Evolutionary conservation across 495 filamentous ascomycete genomes (phyloP).

Genomic region (Rusavskia elegans): DNA sequence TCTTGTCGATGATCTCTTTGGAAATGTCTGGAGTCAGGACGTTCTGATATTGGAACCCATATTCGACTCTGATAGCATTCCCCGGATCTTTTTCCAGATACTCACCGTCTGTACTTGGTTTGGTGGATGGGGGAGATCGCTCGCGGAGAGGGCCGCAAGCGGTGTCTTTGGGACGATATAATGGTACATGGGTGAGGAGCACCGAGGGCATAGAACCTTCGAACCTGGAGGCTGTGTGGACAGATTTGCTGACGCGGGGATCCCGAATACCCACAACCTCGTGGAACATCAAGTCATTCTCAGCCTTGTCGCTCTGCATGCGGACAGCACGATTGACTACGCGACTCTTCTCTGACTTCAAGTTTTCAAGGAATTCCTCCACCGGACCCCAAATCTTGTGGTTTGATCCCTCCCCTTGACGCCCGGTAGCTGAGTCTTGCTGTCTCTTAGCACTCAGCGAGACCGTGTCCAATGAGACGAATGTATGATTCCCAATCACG

Average conservation of each 20-base stretch:
- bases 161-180: constrained; percentile 65
- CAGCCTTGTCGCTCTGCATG: constrained; percentile 24
- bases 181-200: constrained; percentile 77
- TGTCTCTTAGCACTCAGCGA: constrained; percentile 63
- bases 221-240: background rate
- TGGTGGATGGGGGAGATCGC: constrained; percentile 52
- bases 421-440: constrained; percentile 30
- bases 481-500: constrained; percentile 86
- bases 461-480: constrained; percentile 78
- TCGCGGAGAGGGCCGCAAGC: constrained; percentile 87
- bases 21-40: constrained; percentile 66
- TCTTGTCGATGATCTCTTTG: constrained; percentile 47
- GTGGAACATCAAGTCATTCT: constrained; percentile 33
- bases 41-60: constrained; percentile 94
- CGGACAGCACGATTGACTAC: constrained; percentile 27
- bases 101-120: constrained; percentile 34
- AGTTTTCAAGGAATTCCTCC: constrained; percentile 55
- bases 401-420: constrained; percentile 26
- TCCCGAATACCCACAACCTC: constrained; percentile 13
- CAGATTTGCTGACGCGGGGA: background rate
- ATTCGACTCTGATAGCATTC: constrained; percentile 57
- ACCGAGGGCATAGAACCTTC: constrained; percentile 56
- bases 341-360: constrained; percentile 30
- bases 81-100: constrained; percentile 51
- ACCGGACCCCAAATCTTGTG: constrained; percentile 60